Evolutionary conservation across 495 filamentous ascomycete species (phyloP).

Genomic region (Penicillium pulvis): DNA sequence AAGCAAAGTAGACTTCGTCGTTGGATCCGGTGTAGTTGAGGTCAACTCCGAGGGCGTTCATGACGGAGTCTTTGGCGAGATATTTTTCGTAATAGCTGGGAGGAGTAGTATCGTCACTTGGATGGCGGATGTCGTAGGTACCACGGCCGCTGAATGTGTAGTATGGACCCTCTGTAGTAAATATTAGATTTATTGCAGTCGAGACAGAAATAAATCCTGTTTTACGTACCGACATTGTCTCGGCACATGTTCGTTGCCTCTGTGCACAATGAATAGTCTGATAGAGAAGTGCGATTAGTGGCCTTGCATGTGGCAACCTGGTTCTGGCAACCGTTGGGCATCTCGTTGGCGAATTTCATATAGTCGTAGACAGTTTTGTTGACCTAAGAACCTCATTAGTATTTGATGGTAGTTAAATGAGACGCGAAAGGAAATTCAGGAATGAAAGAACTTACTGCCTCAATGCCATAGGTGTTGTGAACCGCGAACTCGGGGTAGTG

Average conservation of each 20-base stretch:
- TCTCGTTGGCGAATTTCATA: slow-evolving; percentile 49
- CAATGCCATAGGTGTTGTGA: slow-evolving; percentile 76
- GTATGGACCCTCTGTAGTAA: slow-evolving; percentile 59
- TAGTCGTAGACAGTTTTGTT: slow-evolving; percentile 54
- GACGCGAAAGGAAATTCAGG: too few species aligned
- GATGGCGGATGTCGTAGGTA: slow-evolving; percentile 64
- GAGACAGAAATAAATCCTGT: too few species aligned
- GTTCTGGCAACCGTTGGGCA: slow-evolving; percentile 63
- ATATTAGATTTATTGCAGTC: slow-evolving; percentile 26
- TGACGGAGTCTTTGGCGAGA: slow-evolving; percentile 63
- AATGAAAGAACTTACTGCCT: slow-evolving; percentile 36
- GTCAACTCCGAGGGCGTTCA: slow-evolving; percentile 62
- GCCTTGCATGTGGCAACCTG: slow-evolving; percentile 50
- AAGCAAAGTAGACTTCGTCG: slow-evolving; percentile 51
- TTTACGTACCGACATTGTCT: slow-evolving; percentile 39
- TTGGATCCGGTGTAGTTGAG: slow-evolving; percentile 66
- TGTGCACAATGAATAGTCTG: slow-evolving; percentile 41
- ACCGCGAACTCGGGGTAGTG: slow-evolving; percentile 68
- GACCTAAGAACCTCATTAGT: slow-evolving; percentile 37
- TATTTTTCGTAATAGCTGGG: slow-evolving; percentile 62
- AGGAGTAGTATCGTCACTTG: slow-evolving; percentile 62
- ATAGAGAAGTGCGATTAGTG: slow-evolving; percentile 45
- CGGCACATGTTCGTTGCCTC: slow-evolving; percentile 45
- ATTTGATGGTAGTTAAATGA: not conserved
- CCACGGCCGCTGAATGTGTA: slow-evolving; percentile 43